These are phyloP conservation scores for Leptographium radiaticola DNA, from an alignment of 2,329 filamentous ascomycete species.

Conservation along the genomic window DNA sequence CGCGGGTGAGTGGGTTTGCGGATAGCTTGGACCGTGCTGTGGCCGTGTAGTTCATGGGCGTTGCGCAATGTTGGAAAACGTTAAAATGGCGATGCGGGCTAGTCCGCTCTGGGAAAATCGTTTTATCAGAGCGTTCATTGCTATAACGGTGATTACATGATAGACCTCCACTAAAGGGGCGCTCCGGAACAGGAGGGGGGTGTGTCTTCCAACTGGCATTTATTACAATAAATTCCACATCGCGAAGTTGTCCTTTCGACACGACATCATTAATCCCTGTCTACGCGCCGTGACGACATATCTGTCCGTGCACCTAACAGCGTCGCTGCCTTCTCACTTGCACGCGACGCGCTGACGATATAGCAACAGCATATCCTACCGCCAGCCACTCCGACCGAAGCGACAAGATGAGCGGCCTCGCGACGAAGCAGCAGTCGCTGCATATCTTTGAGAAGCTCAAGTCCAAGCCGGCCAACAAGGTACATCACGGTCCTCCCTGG, in stretches of 20 bases:
- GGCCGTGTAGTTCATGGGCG: not conserved
- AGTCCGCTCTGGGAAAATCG: not conserved
- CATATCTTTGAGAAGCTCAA: conserved; percentile 98
- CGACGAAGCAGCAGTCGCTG: conserved; percentile 87
- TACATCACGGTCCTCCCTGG: conserved; percentile 28
- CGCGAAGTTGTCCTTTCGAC: conserved; percentile 12
- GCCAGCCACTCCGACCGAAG: not conserved
- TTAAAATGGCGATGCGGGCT: not conserved
- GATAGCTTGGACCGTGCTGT: not conserved
- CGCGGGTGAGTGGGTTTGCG: not conserved
- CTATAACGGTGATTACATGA: too few relatives aligned
- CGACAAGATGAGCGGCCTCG: conserved; percentile 51
- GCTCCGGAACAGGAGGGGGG: not conserved
- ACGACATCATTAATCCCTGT: not conserved
- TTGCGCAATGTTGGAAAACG: not conserved
- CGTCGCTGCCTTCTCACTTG: not conserved
- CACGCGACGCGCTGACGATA: not conserved
- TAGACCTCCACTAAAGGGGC: not conserved
- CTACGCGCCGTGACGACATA: not conserved
- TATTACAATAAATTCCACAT: conserved; percentile 5
- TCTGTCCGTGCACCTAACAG: not conserved
- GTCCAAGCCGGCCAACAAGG: conserved; percentile 88
- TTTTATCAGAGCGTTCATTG: too few relatives aligned
- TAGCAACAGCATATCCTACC: not conserved
- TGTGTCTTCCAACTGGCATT: not conserved